phyloP scores from a whole-genome alignment of 1,284 basidiomycete species.

The Sanghuangporus baumii region DNA sequence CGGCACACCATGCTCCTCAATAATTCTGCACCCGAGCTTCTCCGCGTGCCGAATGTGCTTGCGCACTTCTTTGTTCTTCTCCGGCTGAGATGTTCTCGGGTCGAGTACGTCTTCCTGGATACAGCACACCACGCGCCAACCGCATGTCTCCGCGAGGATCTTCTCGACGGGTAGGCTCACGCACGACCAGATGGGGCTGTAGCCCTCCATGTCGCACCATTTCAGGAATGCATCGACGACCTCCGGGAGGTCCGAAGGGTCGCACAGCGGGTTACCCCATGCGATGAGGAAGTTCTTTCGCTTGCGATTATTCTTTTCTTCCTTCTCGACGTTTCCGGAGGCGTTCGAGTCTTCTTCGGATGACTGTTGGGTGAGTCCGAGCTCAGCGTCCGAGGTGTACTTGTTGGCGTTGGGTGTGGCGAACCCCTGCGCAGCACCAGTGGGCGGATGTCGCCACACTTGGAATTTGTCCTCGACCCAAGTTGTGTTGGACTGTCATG shows the following conservation, averaged over 20 bases:
- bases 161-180: slow-evolving; percentile 39
- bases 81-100: slow-evolving; percentile 35
- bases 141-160: slow-evolving; percentile 39
- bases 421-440: slow-evolving; percentile 45
- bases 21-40: slow-evolving; percentile 41
- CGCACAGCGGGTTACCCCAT: slow-evolving; percentile 47
- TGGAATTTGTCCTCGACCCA: slow-evolving; percentile 52
- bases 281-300: slow-evolving; percentile 25
- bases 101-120: slow-evolving; percentile 49
- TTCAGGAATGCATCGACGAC: slow-evolving; percentile 39
- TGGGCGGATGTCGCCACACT: slow-evolving; percentile 42
- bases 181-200: slow-evolving; percentile 49
- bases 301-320: background rate
- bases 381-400: slow-evolving; percentile 19
- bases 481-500: slow-evolving; percentile 38
- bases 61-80: slow-evolving; percentile 36
- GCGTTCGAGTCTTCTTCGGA: background rate
- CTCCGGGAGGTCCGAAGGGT: slow-evolving; percentile 33
- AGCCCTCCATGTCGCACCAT: slow-evolving; percentile 29
- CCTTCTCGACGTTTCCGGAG: background rate
- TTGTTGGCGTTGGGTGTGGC: slow-evolving; percentile 27
- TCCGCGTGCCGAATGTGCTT: slow-evolving; percentile 44
- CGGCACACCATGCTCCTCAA: slow-evolving; percentile 33
- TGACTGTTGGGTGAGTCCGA: background rate
- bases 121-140: slow-evolving; percentile 46